Base-by-base conservation (phyloP, 768 basidiomycete species). In the Auricularia heimuer region DNA sequence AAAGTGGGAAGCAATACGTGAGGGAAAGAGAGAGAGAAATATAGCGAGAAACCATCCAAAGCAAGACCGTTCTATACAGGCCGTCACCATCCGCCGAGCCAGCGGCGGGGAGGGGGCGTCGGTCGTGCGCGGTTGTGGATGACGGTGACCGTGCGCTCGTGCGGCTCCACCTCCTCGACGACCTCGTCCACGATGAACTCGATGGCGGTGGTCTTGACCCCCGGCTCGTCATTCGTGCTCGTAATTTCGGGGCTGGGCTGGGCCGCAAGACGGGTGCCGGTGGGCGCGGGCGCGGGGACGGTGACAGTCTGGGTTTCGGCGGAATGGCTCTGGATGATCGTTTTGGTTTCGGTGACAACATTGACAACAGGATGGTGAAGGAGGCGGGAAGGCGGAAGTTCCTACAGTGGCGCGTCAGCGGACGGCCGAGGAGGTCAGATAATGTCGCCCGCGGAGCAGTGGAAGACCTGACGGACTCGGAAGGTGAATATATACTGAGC, bases 241-340 rank as follows among this genome's bases (percentile, higher is more conserved):
- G 34, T 64, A 18, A 88, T 81, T 71, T 88, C 85, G 4, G 90
- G 90, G 35, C 84, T 82, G 24, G 90, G 90, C 69, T 82, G 81
- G 35, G 88, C 84, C 66, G 85, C 90, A 70, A 83, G 81, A 67
- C 89, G 89, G 62, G 89, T 91, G 72, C 84, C 88, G 71, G 89
- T 86, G 67, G 90, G 90, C 34, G 88, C 83, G 58, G 88, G 89
- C 67, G 88, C 82, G 63, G 83, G 84, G 70, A 88, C 82, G 68
- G 85, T 85, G 70, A 88, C 82, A 67, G 85, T 85, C 63, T 70
- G 67, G 36, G 72, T 72, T 21, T 72, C 71, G 62, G 71, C 63
- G 11, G 71, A 69, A 60, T 71, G 67, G 62, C 74, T 76, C 69
- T 76, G 69, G 51, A 75, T 77, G 64, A 71, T 68, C 8, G 71